phyloP scores from a whole-genome alignment of 2,329 filamentous ascomycete genomes.

The Hymenoscyphus repandus region DNA sequence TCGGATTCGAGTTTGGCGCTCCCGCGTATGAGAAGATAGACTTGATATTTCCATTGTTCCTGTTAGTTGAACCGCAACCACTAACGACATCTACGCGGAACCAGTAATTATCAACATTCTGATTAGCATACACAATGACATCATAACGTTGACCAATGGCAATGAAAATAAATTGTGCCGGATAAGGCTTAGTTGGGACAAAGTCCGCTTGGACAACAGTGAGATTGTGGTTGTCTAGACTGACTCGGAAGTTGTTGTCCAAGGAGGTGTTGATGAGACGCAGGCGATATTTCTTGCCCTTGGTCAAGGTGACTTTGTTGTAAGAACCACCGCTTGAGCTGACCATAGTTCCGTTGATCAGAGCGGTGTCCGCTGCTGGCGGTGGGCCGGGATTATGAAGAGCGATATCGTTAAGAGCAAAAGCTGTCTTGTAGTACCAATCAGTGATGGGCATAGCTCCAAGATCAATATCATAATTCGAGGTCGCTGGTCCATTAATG shows the following conservation, averaged over 20 bases:
- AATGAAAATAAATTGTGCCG: constrained; percentile 53
- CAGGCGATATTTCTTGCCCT: constrained; percentile 35
- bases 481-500: constrained; percentile 53
- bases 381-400: constrained; percentile 9
- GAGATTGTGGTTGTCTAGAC: constrained; percentile 46
- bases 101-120: constrained; percentile 37
- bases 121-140: constrained; percentile 41
- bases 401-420: constrained; percentile 20
- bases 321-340: constrained; percentile 6
- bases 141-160: constrained; percentile 47
- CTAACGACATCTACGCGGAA: constrained; percentile 37
- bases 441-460: constrained; percentile 35
- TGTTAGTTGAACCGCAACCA: constrained; percentile 11
- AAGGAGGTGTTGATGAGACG: constrained; percentile 42
- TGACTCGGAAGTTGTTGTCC: constrained; percentile 36
- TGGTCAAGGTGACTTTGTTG: neutral
- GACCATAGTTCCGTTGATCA: constrained; percentile 16
- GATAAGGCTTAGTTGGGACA: constrained; percentile 47
- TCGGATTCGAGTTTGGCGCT: constrained; percentile 4
- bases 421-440: constrained; percentile 15
- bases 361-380: constrained; percentile 20
- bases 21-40: constrained; percentile 16
- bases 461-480: constrained; percentile 55
- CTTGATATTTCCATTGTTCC: constrained; percentile 13
- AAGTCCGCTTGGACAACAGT: constrained; percentile 59